These are phyloP conservation scores for Taxillus chinensis DNA, from an alignment of 164 flowering plant species.

Conservation along the genomic window DNA sequence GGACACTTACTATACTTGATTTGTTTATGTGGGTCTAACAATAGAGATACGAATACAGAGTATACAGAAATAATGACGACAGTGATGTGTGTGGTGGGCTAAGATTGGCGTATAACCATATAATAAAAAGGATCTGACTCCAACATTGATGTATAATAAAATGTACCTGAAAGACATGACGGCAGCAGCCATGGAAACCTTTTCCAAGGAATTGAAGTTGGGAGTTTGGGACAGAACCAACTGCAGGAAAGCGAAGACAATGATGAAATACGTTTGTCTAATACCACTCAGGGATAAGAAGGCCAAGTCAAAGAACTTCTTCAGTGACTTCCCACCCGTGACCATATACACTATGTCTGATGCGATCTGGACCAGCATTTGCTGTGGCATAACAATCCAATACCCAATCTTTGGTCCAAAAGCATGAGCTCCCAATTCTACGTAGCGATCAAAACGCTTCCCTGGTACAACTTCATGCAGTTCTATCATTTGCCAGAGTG, in stretches of 20 bases:
- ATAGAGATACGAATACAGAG: no score
- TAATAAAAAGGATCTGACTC: no score
- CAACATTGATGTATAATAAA: no score
- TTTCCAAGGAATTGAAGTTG: conserved; percentile 20
- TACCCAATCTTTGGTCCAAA: conserved; percentile 21
- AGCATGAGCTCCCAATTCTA: conserved; percentile 21
- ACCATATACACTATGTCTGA: conserved; percentile 26
- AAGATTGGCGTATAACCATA: no score
- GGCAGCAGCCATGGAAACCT: conserved; percentile 22
- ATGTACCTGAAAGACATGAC: conserved; percentile 26
- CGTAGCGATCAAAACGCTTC: conserved; percentile 27
- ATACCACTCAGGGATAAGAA: not conserved
- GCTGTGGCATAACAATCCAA: conserved; percentile 27
- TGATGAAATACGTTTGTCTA: conserved; percentile 19
- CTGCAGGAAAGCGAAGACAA: conserved; percentile 17
- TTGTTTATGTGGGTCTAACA: no score
- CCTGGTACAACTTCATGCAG: conserved; percentile 32
- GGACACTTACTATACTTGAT: no score
- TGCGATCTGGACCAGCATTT: conserved; percentile 21
- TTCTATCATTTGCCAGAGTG: conserved; percentile 27
- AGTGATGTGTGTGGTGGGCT: no score
- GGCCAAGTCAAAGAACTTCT: conserved; percentile 15
- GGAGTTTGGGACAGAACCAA: conserved; percentile 24
- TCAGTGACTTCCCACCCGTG: conserved; percentile 27
- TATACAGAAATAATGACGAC: no score